Conservation (phyloP, 306 rosid species). For the Oemleria cerasiformis region DNA sequence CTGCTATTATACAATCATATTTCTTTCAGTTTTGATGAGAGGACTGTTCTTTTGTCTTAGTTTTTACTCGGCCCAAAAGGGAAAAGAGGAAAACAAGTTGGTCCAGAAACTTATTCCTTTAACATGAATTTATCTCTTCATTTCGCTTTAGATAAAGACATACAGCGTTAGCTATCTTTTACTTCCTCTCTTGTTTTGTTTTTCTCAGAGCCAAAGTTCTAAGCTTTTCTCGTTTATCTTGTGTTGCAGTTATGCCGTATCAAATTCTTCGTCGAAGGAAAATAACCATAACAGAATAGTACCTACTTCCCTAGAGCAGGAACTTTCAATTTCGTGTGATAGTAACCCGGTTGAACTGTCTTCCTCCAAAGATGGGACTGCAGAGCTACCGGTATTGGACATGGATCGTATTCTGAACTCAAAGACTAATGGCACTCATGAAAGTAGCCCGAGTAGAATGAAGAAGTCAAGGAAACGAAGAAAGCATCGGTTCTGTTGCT, state of each 20-base stretch:
- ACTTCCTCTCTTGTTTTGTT: neutral
- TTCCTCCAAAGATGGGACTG: constrained; percentile 29
- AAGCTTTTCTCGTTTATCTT: neutral
- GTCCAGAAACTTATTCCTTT: neutral
- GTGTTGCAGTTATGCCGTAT: constrained; percentile 45
- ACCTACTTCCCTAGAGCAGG: constrained; percentile 56
- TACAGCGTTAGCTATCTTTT: neutral
- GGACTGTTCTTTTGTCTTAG: too few relatives aligned
- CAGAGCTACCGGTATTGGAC: constrained; percentile 16
- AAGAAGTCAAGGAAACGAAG: constrained; percentile 25
- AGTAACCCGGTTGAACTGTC: constrained; percentile 23
- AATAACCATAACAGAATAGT: constrained; percentile 56
- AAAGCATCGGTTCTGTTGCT: constrained; percentile 36
- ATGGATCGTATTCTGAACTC: neutral
- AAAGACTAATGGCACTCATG: constrained; percentile 16
- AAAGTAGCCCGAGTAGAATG: constrained; percentile 18
- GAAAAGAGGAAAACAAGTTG: too few relatives aligned
- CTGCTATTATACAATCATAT: too few relatives aligned
- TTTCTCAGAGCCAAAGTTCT: neutral
- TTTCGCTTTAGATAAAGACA: neutral
- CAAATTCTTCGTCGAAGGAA: constrained; percentile 49
- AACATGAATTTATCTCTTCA: neutral
- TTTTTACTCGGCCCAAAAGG: too few relatives aligned
- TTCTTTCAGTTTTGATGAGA: too few relatives aligned
- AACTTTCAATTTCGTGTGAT: constrained; percentile 31